Percentiles rank a stretch among this genome's conserved stretches.
phyloP scores from a whole-genome alignment of 305 asterid genomes.

The Stenogyne calaminthoides region DNA sequence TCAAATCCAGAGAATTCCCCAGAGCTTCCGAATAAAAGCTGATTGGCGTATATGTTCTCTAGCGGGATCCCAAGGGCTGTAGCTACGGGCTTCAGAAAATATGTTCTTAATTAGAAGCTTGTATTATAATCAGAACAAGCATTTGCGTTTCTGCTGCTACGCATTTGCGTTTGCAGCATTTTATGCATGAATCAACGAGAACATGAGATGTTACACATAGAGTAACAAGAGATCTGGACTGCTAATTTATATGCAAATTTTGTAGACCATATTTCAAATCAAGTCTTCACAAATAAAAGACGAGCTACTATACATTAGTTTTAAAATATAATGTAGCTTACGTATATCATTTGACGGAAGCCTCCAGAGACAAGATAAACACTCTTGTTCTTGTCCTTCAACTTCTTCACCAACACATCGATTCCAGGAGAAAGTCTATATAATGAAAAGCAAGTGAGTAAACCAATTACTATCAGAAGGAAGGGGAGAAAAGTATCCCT shows the following conservation, averaged over 20 bases:
- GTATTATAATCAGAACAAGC: constrained; percentile 3
- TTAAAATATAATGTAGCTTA: constrained; percentile 37
- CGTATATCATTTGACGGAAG: constrained; percentile 96
- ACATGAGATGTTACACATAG: not conserved
- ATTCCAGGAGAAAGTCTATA: constrained; percentile 89
- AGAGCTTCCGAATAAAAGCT: constrained; percentile 67
- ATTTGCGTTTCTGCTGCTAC: not conserved
- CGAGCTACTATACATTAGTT: constrained; percentile 5
- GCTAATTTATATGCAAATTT: not conserved
- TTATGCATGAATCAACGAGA: not conserved
- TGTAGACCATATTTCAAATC: not conserved
- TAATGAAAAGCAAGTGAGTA: constrained; percentile 27
- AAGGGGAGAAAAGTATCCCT: not conserved
- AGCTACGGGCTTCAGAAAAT: constrained; percentile 68
- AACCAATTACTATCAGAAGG: constrained; percentile 1
- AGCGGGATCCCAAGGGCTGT: constrained; percentile 74
- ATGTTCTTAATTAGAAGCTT: constrained; percentile 16
- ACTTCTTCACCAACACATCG: constrained; percentile 71
- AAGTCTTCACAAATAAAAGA: constrained; percentile 5
- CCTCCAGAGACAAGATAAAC: constrained; percentile 94
- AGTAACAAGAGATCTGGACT: not conserved
- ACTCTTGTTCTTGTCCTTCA: constrained; percentile 54
- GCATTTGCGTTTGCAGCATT: not conserved
- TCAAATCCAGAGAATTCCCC: constrained; percentile 88
- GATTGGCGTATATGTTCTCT: constrained; percentile 75